phyloP scores from a whole-genome alignment of 306 rosid genomes.

The Begonia peltatifolia region DNA sequence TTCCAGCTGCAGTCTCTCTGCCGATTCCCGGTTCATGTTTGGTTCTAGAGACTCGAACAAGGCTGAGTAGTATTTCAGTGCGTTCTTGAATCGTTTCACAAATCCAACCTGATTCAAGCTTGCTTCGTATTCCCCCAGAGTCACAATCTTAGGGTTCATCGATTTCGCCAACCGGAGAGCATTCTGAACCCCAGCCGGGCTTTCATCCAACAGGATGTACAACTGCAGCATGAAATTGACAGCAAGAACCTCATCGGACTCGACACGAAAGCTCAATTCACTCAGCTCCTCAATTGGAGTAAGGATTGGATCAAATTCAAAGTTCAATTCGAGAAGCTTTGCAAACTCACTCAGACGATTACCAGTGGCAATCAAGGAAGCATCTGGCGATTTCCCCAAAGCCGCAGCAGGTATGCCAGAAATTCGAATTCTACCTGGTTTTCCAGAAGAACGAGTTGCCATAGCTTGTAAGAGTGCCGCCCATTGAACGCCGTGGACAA shows the following conservation, averaged over 20 bases:
- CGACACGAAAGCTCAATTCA: conserved; percentile 37
- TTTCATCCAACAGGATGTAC: conserved; percentile 62
- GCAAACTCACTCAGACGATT: conserved; percentile 72
- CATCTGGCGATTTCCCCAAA: conserved; percentile 41
- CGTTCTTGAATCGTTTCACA: conserved; percentile 42
- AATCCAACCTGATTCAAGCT: conserved; percentile 47
- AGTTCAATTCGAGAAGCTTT: conserved; percentile 48
- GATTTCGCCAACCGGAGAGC: conserved; percentile 66
- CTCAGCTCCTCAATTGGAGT: conserved; percentile 52
- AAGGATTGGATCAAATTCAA: conserved; percentile 59
- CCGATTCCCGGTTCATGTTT: conserved; percentile 42
- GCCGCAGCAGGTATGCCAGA: conserved; percentile 86
- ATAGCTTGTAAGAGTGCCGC: conserved; percentile 84
- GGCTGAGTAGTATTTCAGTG: conserved; percentile 58
- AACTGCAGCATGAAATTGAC: conserved; percentile 93
- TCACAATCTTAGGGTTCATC: conserved; percentile 54
- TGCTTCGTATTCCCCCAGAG: conserved; percentile 83
- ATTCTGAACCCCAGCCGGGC: conserved; percentile 28
- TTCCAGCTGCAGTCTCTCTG: conserved; percentile 64
- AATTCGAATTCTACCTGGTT: conserved; percentile 50
- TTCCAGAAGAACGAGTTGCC: conserved; percentile 76
- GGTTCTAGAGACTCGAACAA: conserved; percentile 82
- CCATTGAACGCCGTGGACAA: conserved; percentile 93
- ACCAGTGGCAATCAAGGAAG: conserved; percentile 61
- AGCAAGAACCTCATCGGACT: conserved; percentile 55